Evolutionary conservation across 2,329 filamentous ascomycete species (phyloP).

Genomic region (Ceratocystis huliohia): DNA sequence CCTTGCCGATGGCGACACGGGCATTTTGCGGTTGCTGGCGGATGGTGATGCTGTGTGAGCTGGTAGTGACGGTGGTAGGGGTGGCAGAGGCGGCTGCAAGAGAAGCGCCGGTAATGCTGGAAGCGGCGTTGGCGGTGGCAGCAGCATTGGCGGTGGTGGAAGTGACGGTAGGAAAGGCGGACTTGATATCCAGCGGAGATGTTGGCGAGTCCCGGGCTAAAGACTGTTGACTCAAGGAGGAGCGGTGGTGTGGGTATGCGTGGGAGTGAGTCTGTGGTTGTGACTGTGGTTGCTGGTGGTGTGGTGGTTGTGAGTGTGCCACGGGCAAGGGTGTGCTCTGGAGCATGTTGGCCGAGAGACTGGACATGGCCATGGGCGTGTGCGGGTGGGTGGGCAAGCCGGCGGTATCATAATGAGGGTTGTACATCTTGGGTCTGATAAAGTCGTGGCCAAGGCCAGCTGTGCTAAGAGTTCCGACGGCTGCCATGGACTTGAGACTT

Average conservation of each 20-base stretch:
- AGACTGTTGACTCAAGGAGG: constrained; percentile 12
- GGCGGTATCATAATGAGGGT: constrained; percentile 9
- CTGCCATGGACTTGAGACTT: constrained; percentile 18
- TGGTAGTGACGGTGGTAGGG: constrained; percentile 6
- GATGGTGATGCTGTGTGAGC: constrained; percentile 34
- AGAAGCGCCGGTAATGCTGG: background rate
- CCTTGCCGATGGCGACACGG: constrained; percentile 57
- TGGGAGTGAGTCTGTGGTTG: constrained; percentile 1
- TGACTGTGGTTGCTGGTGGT: background rate
- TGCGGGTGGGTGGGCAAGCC: constrained; percentile 7
- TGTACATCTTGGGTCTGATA: constrained; percentile 18
- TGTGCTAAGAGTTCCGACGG: constrained; percentile 15
- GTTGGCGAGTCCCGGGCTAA: background rate
- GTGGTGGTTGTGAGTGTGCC: constrained; percentile 4
- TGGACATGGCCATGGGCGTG: constrained; percentile 15
- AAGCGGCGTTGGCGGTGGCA: background rate
- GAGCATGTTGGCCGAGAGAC: constrained; percentile 7
- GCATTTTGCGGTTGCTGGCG: constrained; percentile 56
- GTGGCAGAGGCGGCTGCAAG: background rate
- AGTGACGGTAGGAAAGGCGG: background rate
- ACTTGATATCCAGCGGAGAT: constrained; percentile 1
- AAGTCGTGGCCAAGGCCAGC: constrained; percentile 20
- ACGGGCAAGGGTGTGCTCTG: constrained; percentile 1
- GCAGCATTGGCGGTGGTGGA: background rate
- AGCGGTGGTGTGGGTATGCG: constrained; percentile 5